Conservation (phyloP, 2,329 filamentous ascomycete species). For the Colletotrichum coccodes region DNA sequence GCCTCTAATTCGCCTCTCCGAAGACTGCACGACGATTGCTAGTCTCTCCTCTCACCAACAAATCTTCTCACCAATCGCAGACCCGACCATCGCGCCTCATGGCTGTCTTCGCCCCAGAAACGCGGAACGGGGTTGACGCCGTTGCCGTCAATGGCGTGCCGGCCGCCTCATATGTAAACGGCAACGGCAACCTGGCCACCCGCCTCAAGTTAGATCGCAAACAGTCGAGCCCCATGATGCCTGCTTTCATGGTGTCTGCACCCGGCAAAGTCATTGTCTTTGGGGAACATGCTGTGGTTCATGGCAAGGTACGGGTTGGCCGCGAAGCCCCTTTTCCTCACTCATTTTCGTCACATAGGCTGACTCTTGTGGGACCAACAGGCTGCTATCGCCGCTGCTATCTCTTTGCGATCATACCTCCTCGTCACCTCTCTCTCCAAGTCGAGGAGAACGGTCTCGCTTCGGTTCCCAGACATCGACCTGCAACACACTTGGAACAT, state of each 20-base stretch:
- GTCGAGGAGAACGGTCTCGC: conserved; percentile 85
- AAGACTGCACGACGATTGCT: neutral
- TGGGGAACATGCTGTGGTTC: conserved; percentile 97
- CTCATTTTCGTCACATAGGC: neutral
- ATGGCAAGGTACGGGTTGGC: conserved; percentile 79
- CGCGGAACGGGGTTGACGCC: conserved; percentile 42
- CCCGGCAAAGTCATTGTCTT: conserved; percentile 99
- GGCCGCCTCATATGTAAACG: conserved; percentile 44
- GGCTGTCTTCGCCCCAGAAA: conserved; percentile 41
- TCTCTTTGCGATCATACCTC: conserved; percentile 95
- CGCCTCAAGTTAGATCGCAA: conserved; percentile 61
- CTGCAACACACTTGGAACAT: conserved; percentile 95
- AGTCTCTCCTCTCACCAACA: conserved; percentile 34
- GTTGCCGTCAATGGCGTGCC: conserved; percentile 37
- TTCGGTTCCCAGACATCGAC: conserved; percentile 92
- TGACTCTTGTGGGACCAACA: conserved; percentile 44
- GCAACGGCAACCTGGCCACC: conserved; percentile 45
- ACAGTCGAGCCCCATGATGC: conserved; percentile 75
- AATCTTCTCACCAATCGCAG: conserved; percentile 33
- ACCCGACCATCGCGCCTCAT: conserved; percentile 34
- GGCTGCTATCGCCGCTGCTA: conserved; percentile 93
- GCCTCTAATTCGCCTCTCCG: neutral
- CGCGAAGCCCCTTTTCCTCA: conserved; percentile 7
- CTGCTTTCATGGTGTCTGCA: conserved; percentile 96
- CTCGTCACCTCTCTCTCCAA: conserved; percentile 95